Percentiles rank a stretch among this genome's conserved stretches.
These are phyloP conservation scores for Ogataea nitratoaversa DNA, from an alignment of 805 yeast species.

Conservation along the genomic window DNA sequence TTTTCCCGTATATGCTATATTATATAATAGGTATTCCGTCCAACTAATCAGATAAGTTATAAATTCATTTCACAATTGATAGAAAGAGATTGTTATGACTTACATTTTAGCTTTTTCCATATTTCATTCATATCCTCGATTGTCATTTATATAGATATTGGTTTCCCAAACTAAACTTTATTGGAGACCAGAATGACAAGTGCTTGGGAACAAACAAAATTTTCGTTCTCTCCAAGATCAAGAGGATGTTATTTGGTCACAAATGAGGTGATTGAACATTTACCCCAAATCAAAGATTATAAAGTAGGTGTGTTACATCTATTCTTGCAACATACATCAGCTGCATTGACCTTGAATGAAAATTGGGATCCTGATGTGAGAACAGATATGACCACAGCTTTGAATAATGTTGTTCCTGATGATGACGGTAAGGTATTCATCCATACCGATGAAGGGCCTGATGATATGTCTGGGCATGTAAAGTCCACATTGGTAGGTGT, in stretches of 20 bases:
- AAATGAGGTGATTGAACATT: slow-evolving; percentile 50
- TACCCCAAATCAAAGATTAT: slow-evolving; percentile 58
- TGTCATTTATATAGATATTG: too few relatives aligned
- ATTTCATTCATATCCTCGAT: too few relatives aligned
- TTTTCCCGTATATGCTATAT: too few relatives aligned
- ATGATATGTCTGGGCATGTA: slow-evolving; percentile 83
- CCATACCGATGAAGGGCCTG: slow-evolving; percentile 75
- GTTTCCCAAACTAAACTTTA: too few relatives aligned
- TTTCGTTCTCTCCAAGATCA: slow-evolving; percentile 51
- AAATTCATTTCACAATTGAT: too few relatives aligned
- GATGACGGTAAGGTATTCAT: slow-evolving; percentile 43
- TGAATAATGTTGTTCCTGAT: slow-evolving; percentile 69
- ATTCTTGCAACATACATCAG: slow-evolving; percentile 76
- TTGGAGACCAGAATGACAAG: slow-evolving; percentile 15
- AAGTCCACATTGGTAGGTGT: slow-evolving; percentile 62
- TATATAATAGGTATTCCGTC: too few relatives aligned
- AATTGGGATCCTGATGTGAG: slow-evolving; percentile 80
- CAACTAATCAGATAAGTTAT: too few relatives aligned
- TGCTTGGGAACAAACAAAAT: slow-evolving; percentile 57
- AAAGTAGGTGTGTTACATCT: slow-evolving; percentile 62
- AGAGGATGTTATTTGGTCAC: slow-evolving; percentile 72
- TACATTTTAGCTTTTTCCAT: too few relatives aligned
- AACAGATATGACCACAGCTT: slow-evolving; percentile 57
- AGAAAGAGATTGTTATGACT: too few relatives aligned
- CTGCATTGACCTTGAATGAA: slow-evolving; percentile 72